phyloP scores from a whole-genome alignment of 176 grass and related monocot species.

The Guadua angustifolia region DNA sequence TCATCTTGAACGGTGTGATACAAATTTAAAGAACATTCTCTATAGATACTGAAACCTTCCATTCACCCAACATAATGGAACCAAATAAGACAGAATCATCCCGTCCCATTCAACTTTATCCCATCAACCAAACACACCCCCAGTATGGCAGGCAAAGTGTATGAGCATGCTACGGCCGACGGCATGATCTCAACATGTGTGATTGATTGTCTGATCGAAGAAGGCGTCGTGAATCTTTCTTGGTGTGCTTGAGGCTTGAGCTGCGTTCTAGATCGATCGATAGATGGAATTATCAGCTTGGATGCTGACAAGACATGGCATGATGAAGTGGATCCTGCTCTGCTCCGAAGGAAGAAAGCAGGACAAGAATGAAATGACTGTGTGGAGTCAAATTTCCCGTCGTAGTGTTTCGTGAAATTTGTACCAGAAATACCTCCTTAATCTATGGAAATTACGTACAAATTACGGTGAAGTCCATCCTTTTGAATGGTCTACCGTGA shows the following conservation, averaged over 20 bases:
- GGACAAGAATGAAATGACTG: not conserved
- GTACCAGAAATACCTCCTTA: not conserved
- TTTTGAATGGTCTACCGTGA: not conserved
- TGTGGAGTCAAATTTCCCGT: not conserved
- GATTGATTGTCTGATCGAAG: not conserved
- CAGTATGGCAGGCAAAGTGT: not conserved
- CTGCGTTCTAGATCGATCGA: not conserved
- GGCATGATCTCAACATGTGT: not conserved
- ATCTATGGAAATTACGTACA: not conserved
- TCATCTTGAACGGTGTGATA: too few species aligned
- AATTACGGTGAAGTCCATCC: not conserved
- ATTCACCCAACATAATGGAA: too few species aligned
- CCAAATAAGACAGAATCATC: too few species aligned
- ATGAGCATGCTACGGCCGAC: not conserved
- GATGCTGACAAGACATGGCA: not conserved
- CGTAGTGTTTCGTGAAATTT: not conserved
- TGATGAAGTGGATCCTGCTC: not conserved
- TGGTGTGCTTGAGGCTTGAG: slow-evolving; percentile 3
- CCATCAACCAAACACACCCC: too few species aligned
- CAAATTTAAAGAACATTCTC: too few species aligned
- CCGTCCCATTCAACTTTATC: too few species aligned
- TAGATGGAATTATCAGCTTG: not conserved
- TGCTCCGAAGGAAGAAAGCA: not conserved
- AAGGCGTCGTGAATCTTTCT: not conserved
- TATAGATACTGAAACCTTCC: too few species aligned